Percentiles rank a stretch among this genome's conserved stretches.
Evolutionary conservation across 2,329 filamentous ascomycete species (phyloP).

Genomic region (Aspergillus pseudoviridinutans): DNA sequence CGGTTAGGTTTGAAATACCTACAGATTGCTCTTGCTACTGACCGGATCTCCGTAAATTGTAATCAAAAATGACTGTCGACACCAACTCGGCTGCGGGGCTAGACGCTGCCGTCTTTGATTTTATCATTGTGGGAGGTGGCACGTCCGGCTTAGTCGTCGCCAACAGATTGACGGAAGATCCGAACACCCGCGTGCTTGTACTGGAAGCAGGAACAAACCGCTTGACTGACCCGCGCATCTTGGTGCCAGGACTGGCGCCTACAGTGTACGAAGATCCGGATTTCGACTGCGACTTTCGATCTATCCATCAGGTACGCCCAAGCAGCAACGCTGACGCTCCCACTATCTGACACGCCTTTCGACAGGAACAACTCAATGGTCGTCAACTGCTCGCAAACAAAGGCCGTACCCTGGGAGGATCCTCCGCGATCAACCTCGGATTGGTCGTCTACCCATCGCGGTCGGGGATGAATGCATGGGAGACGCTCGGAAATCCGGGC

Average conservation of each 20-base stretch:
- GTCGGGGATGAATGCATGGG: constrained; percentile 45
- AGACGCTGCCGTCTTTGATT: constrained; percentile 13
- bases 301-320: constrained; percentile 3
- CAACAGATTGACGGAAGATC: constrained; percentile 23
- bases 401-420: constrained; percentile 49
- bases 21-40: no score
- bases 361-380: constrained; percentile 29
- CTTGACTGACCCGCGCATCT: constrained; percentile 12
- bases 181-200: constrained; percentile 15
- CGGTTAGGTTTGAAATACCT: no score
- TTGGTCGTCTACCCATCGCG: constrained; percentile 17
- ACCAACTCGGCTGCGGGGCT: neutral
- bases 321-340: neutral
- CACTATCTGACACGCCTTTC: neutral
- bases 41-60: no score
- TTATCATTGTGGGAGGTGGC: constrained; percentile 26
- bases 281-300: constrained; percentile 15
- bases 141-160: constrained; percentile 26
- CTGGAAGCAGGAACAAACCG: constrained; percentile 22
- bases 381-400: constrained; percentile 40
- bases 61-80: no score
- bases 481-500: constrained; percentile 41
- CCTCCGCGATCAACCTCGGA: constrained; percentile 43
- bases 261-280: constrained; percentile 11
- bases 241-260: constrained; percentile 7